These are phyloP conservation scores for Blepharisma japonicum DNA, from an alignment of 73 alveolate genomes.

Conservation along the genomic window DNA sequence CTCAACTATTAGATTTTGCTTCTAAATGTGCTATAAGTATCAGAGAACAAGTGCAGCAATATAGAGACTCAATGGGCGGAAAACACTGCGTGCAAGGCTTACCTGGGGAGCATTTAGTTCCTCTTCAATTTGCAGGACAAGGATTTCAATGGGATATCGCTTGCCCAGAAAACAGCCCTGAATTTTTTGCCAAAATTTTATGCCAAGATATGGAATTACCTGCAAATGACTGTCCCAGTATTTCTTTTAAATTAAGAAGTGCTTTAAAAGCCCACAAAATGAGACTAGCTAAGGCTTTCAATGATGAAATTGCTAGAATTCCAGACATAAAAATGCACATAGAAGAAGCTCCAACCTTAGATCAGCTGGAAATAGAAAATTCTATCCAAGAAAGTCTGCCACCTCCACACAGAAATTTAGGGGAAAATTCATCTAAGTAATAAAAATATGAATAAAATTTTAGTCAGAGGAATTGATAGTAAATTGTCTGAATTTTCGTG, in stretches of 20 bases:
- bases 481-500: background rate
- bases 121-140: constrained; percentile 21
- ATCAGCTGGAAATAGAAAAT: constrained; percentile 6
- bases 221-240: background rate
- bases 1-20: constrained; percentile 17
- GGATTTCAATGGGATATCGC: constrained; percentile 34
- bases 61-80: constrained; percentile 4
- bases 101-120: constrained; percentile 18
- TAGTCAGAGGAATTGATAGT: constrained; percentile 10
- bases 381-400: background rate
- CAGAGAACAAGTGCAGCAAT: constrained; percentile 27
- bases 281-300: background rate
- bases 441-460: background rate
- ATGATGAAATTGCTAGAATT: background rate
- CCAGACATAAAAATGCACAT: background rate
- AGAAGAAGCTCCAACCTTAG: background rate
- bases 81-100: constrained; percentile 5
- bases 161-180: constrained; percentile 15
- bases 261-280: constrained; percentile 18
- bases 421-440: too few species aligned
- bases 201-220: constrained; percentile 25
- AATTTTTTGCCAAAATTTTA: constrained; percentile 7
- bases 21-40: constrained; percentile 7
- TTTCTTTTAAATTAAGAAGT: constrained; percentile 1
- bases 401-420: too few species aligned